Conservation (phyloP, 441 rosid genomes). For the Dalechampia spathulata region DNA sequence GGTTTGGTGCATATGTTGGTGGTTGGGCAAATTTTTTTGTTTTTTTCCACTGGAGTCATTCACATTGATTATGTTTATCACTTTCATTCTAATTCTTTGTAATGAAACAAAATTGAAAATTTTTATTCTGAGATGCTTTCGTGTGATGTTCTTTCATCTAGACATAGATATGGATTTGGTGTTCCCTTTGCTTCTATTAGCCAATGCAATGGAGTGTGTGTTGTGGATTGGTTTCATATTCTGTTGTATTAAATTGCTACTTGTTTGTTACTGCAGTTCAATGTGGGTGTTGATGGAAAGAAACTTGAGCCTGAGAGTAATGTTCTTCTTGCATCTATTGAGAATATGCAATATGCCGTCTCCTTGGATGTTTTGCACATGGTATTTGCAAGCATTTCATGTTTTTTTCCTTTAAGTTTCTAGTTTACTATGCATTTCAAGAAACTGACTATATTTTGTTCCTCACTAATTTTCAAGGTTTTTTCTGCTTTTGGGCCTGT, state of each 20-base stretch:
- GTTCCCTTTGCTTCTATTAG: slow-evolving; percentile 4
- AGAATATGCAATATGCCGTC: slow-evolving; percentile 99
- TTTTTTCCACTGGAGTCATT: not conserved
- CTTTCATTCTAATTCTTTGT: not conserved
- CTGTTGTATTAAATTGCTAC: not conserved
- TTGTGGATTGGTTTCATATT: not conserved
- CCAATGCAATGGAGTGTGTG: not conserved
- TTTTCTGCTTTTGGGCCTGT: slow-evolving; percentile 91
- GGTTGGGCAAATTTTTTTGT: not conserved
- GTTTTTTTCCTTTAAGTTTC: not conserved
- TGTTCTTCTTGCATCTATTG: slow-evolving; percentile 97
- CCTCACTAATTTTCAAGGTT: slow-evolving; percentile 38
- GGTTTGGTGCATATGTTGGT: not conserved
- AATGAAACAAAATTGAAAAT: not conserved
- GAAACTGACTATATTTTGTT: slow-evolving; percentile 1
- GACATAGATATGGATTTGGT: not conserved
- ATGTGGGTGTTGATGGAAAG: slow-evolving; percentile 82
- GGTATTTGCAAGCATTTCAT: slow-evolving; percentile 36
- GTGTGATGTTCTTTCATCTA: not conserved
- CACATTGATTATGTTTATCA: not conserved
- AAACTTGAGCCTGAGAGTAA: slow-evolving; percentile 97
- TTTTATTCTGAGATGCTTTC: not conserved
- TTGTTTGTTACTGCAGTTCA: slow-evolving; percentile 38
- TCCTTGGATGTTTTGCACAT: slow-evolving; percentile 90
- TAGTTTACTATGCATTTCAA: not conserved